Evolutionary conservation across 257 asterid genomes (phyloP), one percentile per base, ranked within the genome.

Genomic region (Nicotiana knightiana): DNA sequence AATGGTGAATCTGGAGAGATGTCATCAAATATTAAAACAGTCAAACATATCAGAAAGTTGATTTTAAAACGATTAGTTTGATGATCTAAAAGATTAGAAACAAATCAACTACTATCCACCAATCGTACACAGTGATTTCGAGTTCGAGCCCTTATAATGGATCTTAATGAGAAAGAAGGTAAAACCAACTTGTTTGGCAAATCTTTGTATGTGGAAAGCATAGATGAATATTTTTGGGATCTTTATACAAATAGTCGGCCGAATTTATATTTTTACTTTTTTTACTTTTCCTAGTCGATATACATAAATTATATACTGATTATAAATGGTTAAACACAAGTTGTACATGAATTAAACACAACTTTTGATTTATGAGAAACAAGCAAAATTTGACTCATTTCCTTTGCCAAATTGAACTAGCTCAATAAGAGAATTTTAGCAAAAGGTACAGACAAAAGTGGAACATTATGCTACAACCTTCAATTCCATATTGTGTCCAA

Each of bases 81-180:
- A 46, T 73, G 43, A 48, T 24, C 8, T 46, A 37, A 37, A 37
- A 37, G 7, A 37, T 37, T 5, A 37, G 13, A 46, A 0, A 71
- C 33, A 71, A 43, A 71, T 46, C 79, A 73, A 73, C 62, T 24
- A 48, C 62, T 13, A 43, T 70, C 78, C 62, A 73, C 62, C 79
- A 73, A 73, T 46, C 13, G 3, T 46, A 46, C 9, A 30, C 33
- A 32, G 5, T 32, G 35, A 0, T 48, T 8, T 9, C 54, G 54
- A 48, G 54, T 10, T 48, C 12, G 54, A 10, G 54, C 15, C 15
- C 54, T 1, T 15, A 48, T 3, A 48, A 48, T 48, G 39, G 6
- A 35, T 35, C 6, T 35, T 35, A 35, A 35, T 35, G 5, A 35
- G 1, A 35, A 35, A 35, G 39, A 35, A 35, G 39, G 39, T 35